Base-by-base conservation (phyloP, 2,329 filamentous ascomycete genomes). In the Aschersonia sp. region DNA sequence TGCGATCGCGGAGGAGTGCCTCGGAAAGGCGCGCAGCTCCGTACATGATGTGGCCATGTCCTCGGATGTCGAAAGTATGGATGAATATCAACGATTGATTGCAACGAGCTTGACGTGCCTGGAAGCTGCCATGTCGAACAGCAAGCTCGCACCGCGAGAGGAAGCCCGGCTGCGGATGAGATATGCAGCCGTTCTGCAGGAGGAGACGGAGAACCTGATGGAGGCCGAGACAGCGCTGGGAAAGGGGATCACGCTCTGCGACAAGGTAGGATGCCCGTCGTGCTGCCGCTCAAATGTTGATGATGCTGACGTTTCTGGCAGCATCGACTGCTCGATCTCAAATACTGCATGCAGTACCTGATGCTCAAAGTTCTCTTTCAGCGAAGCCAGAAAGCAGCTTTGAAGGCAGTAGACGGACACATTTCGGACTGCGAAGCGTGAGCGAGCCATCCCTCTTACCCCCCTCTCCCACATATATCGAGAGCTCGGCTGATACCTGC, bases 261-360 rank as follows among this genome's bases (percentile, higher is more conserved):
- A 83, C 50, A 78, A 81, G 64, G 77, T 79, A 62, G 52, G 58
- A 49, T 8, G 5, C 22, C 3, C 12, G 35, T 12, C 35, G 35
- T 12, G 35, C 12, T 9, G 35, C 8, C 8, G 8, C 4, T 8
- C 35, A 37, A 37, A 12, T 12, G 35, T 9, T 8, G 35, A 12
- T 12, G 35, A 30, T n/a, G 14, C 49, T 53, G 30, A 55, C 48
- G 32, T 4, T 9, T 7, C 29, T 5, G n/a, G 11, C 29, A 67
- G 60, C 62, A 69, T 48, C 64, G 66, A 7, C 51, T 68, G 49
- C 57, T 63, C 30, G 84, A 89, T 54, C 63, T 88, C 40, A 87
- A 86, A 59, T 87, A 87, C 62, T 79, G 78, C 51, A 86, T 87
- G 73, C 77, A 86, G 53, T 85, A 87, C 58, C 67, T 87, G 12